Evolutionary conservation across 31 red algal species (phyloP), one percentile per base, ranked within the genome.

Genomic region (Porphyra umbilicalis): DNA sequence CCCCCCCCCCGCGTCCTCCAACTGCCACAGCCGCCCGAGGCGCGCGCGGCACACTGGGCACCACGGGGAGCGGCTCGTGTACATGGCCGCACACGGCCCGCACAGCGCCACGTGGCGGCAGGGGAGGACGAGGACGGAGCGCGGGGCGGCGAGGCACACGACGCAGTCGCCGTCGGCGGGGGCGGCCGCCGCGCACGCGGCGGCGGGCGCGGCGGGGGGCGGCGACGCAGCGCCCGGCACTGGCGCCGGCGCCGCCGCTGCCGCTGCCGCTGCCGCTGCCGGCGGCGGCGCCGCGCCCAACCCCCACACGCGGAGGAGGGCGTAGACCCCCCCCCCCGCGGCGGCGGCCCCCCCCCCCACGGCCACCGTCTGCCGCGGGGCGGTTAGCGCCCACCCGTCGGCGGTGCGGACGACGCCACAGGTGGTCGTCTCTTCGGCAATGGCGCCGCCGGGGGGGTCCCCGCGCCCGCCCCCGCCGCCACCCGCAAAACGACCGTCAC

Each of bases 31-130:
- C 57, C 57, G 57, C 57, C 57, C 57, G 25, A 71, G 57, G 25
- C 57, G 57, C 57, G 57, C 57, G 57, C 57, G 57, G 57, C 57
- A 71, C 57, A 71, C 57, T 4, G 57, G 57, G 20, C 57, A 71
- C 57, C 57, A 71, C 57, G 57, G 57, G 57, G 25, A n/a, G 25
- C 57, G 57, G 57, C 57, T 71, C 4, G 57, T 71, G 57, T 71
- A 71, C 57, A 71, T 71, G 57, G 57, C 57, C 57, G 57, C 85
- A 78, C 93, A 95, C 31, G 92, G 89, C 15, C 79, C 93, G 76
- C 93, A 95, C 75, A 95, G 76, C 76, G 89, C 92, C n/a, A 95
- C 71, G 77, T 95, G 93, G 75, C 90, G 90, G 80, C 93, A 95
- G 25, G 93, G 93, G 25, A 88, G 82, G 75, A 95, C 87, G 29